These are phyloP conservation scores for Penicillium expansum DNA, from an alignment of 2,329 filamentous ascomycete genomes.

Conservation along the genomic window DNA sequence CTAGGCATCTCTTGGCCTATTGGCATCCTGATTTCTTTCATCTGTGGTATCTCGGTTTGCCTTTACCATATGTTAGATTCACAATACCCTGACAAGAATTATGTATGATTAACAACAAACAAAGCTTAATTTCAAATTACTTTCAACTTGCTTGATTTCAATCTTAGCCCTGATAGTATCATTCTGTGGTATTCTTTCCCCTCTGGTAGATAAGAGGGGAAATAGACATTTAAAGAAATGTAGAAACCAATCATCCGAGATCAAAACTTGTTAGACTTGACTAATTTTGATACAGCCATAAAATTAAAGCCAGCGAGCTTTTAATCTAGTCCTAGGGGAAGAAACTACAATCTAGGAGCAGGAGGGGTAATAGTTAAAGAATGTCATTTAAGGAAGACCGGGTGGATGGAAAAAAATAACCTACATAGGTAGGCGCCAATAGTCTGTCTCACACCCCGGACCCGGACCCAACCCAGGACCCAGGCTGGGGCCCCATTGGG, in stretches of 20 bases:
- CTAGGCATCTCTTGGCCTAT: too few species aligned
- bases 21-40: not conserved
- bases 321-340: not conserved
- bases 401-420: too few species aligned
- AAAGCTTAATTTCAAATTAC: not conserved
- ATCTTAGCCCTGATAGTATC: not conserved
- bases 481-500: too few species aligned
- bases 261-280: not conserved
- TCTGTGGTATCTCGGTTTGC: not conserved
- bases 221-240: not conserved
- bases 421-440: too few species aligned
- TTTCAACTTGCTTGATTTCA: not conserved
- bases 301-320: not conserved
- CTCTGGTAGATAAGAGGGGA: not conserved
- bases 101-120: not conserved
- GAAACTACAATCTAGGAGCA: not conserved
- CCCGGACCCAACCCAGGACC: too few species aligned
- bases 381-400: not conserved
- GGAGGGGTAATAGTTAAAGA: not conserved
- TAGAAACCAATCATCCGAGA: not conserved
- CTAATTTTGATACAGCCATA: not conserved
- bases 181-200: not conserved
- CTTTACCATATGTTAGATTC: not conserved
- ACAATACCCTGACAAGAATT: not conserved
- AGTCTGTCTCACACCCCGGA: too few species aligned